Base-by-base conservation (phyloP, 2,329 filamentous ascomycete genomes). In the Aspergillus puulaauensis region DNA sequence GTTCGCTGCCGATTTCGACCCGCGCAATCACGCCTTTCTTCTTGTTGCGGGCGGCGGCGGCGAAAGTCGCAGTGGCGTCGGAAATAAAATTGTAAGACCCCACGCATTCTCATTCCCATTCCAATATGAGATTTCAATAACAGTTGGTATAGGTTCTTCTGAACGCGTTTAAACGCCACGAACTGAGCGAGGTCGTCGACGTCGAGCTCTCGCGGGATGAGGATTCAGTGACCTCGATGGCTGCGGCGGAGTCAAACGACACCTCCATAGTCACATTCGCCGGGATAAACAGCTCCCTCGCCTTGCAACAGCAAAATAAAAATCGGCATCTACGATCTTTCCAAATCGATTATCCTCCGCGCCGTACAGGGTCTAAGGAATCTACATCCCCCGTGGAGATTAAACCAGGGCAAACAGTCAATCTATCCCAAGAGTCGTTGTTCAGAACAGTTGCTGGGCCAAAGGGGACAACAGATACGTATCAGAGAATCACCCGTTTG, bases 21-120 rank as follows among this genome's bases (percentile, higher is more conserved):
- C 89, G 52, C 83, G 88, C 68, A 87, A 96, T 77, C 83, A 88
- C 59, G 84, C 84, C 62, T 87, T 87, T 62, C 81, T 97, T 23
- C 79, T 96, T 8, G 90, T 96, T 39, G 91, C 89, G 59, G 93
- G 93, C 52, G 93, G 93, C 61, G 93, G 93, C 63, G 93, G 93
- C 51, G 87, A 90, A 63, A 87, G 90, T 49, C 85, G 86, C 63
- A 91, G 86, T 64, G 92, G 91, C 45, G 90, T 96, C 21, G 86
- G 87, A 56, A 96, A 96, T 80, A 91, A 91, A 75, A 91, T 96
- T 69, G 90, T 90, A 77, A 70, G 87, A 79, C 33, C 45, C 19
- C 37, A 39, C 37, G 6, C 35, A 8, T 40, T 17, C 27, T 51
- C 11, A 8, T 27, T 11, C n/a, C 4, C 6, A 8, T 27, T 11